phyloP scores from a whole-genome alignment of 1,284 basidiomycete species.

The Leccinum fallax region DNA sequence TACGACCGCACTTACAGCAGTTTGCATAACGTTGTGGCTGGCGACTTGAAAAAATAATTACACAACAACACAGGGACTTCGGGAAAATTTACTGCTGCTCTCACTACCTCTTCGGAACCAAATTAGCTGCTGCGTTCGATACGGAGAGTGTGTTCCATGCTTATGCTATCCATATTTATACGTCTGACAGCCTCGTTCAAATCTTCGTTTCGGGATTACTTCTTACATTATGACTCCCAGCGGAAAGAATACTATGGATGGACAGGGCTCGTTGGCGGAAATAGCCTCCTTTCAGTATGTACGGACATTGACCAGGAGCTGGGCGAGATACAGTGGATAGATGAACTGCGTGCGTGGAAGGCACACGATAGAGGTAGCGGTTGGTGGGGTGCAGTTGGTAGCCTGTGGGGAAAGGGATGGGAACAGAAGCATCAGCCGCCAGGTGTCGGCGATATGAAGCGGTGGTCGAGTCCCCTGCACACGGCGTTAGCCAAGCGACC shows the following conservation, averaged over 20 bases:
- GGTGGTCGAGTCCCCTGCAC: conserved; percentile 19
- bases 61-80: too few species aligned
- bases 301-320: conserved; percentile 37
- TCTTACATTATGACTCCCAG: conserved; percentile 10
- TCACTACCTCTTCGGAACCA: conserved; percentile 38
- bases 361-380: conserved; percentile 10
- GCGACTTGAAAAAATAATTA: too few species aligned
- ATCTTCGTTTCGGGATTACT: neutral
- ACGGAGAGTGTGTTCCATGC: conserved; percentile 50
- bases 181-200: conserved; percentile 33
- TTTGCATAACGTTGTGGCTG: too few species aligned
- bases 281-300: conserved; percentile 46
- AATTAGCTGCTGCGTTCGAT: conserved; percentile 53
- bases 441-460: conserved; percentile 46
- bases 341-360: conserved; percentile 55
- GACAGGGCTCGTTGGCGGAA: conserved; percentile 50
- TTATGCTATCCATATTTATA: conserved; percentile 49
- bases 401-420: neutral
- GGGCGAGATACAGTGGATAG: conserved; percentile 48
- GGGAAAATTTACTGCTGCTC: too few species aligned
- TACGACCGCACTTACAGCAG: too few species aligned
- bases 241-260: neutral
- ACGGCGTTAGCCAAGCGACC: neutral
- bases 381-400: neutral
- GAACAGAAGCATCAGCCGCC: conserved; percentile 47